Conservation (phyloP, 2,329 filamentous ascomycete genomes). For the Penicillium sclerotiorum region DNA sequence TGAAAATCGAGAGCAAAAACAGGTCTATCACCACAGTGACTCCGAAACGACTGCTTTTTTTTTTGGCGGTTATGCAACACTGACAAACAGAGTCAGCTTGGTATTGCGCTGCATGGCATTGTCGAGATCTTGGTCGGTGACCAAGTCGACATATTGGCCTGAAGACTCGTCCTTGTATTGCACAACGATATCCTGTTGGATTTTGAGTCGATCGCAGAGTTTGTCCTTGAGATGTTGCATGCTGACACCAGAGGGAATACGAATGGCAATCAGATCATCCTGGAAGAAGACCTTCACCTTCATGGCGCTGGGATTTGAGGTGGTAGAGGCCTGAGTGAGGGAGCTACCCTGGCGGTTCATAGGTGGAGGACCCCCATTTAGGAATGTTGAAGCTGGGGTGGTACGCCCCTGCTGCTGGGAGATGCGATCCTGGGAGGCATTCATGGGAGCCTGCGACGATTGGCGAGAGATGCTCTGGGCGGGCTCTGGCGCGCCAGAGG, state of each 20-base stretch:
- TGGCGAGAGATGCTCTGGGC: constrained; percentile 64
- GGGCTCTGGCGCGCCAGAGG: constrained; percentile 67
- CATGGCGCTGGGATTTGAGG: constrained; percentile 58
- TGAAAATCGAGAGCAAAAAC: too few species aligned
- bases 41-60: not conserved
- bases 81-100: constrained; percentile 78
- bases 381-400: constrained; percentile 35
- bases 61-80: constrained; percentile 31
- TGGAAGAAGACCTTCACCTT: constrained; percentile 97
- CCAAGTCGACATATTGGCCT: constrained; percentile 71
- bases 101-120: constrained; percentile 80
- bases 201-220: constrained; percentile 79
- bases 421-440: constrained; percentile 45
- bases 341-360: constrained; percentile 58
- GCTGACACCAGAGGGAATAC: constrained; percentile 78
- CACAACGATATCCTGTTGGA: constrained; percentile 74
- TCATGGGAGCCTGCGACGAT: constrained; percentile 66
- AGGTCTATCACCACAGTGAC: constrained; percentile 13
- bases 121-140: constrained; percentile 80
- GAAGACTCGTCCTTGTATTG: constrained; percentile 85
- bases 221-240: constrained; percentile 80
- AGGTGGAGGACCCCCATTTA: constrained; percentile 43
- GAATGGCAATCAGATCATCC: constrained; percentile 87
- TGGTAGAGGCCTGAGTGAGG: constrained; percentile 48
- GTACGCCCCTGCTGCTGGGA: constrained; percentile 48